These are phyloP conservation scores for Pseudocohnilembus persalinus DNA, from an alignment of 169 alveolate species.

Conservation along the genomic window DNA sequence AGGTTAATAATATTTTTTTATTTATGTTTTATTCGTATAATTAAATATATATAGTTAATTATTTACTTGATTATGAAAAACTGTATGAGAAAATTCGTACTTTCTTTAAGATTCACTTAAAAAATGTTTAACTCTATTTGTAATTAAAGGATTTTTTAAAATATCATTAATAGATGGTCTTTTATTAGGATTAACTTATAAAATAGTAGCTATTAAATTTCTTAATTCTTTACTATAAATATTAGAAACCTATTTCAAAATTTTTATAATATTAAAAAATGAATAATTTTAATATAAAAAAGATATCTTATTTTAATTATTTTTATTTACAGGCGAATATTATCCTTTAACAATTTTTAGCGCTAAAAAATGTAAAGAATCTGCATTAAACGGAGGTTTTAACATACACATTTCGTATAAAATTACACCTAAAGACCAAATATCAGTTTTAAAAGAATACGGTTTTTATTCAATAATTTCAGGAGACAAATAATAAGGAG, in stretches of 20 bases:
- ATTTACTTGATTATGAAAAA: constrained; percentile 40
- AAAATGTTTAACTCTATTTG: constrained; percentile 36
- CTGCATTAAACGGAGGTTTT: constrained; percentile 88
- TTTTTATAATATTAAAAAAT: no score
- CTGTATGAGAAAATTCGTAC: constrained; percentile 47
- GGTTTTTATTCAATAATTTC: constrained; percentile 88
- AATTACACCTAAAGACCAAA: constrained; percentile 85
- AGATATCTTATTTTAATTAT: no score
- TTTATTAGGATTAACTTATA: constrained; percentile 70
- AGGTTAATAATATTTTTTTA: neutral
- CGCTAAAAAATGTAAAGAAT: constrained; percentile 85
- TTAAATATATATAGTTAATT: neutral
- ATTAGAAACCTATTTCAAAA: no score
- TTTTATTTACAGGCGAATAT: constrained; percentile 78
- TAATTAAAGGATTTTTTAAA: constrained; percentile 66
- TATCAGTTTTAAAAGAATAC: constrained; percentile 85
- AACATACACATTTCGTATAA: constrained; percentile 87
- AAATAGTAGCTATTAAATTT: constrained; percentile 80
- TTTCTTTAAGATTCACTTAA: constrained; percentile 35
- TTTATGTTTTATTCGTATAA: neutral
- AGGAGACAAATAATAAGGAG: constrained; percentile 94
- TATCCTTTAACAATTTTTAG: constrained; percentile 84
- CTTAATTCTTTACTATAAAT: constrained; percentile 76
- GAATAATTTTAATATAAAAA: no score
- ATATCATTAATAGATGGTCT: constrained; percentile 85